phyloP scores from a whole-genome alignment of 352 stramenopile species.

The Phytopythium cucurbitacearum region DNA sequence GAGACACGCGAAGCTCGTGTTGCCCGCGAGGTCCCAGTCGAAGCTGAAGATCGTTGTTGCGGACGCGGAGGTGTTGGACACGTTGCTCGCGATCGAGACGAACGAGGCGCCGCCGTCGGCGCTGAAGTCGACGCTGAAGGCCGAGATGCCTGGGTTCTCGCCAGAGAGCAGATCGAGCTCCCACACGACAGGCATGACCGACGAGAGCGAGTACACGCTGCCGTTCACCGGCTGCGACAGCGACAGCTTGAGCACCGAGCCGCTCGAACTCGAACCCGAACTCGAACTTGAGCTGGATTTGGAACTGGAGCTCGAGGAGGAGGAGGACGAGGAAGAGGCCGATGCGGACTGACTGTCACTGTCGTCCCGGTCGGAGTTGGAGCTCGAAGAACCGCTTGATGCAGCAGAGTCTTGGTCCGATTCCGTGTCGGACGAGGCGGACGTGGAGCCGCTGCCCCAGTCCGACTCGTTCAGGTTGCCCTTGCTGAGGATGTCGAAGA shows the following conservation, averaged over 20 bases:
- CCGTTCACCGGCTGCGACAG: constrained; percentile 36
- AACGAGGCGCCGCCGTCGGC: constrained; percentile 28
- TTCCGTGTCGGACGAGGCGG: too few relatives aligned
- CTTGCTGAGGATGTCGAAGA: constrained; percentile 33
- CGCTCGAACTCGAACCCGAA: constrained; percentile 8
- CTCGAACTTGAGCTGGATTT: constrained; percentile 4
- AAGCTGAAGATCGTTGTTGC: constrained; percentile 22
- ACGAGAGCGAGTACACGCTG: constrained; percentile 38
- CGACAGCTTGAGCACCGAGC: constrained; percentile 21
- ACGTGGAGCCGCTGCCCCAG: too few relatives aligned
- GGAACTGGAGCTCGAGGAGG: constrained; percentile 9
- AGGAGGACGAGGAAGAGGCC: constrained; percentile 1
- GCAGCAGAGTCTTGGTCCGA: too few relatives aligned
- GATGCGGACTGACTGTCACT: neutral
- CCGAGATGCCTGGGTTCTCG: constrained; percentile 13
- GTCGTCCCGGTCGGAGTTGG: too few relatives aligned
- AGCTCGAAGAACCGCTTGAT: too few relatives aligned
- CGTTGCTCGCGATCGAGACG: constrained; percentile 18
- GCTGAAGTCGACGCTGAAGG: constrained; percentile 46
- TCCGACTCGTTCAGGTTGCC: neutral
- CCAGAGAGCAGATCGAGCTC: constrained; percentile 20
- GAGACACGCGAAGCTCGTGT: constrained; percentile 33
- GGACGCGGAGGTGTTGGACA: constrained; percentile 7
- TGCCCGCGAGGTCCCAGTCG: constrained; percentile 38
- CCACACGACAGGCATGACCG: constrained; percentile 39